Base-by-base conservation (phyloP, 2,329 filamentous ascomycete species). In the Alternaria alternata region DNA sequence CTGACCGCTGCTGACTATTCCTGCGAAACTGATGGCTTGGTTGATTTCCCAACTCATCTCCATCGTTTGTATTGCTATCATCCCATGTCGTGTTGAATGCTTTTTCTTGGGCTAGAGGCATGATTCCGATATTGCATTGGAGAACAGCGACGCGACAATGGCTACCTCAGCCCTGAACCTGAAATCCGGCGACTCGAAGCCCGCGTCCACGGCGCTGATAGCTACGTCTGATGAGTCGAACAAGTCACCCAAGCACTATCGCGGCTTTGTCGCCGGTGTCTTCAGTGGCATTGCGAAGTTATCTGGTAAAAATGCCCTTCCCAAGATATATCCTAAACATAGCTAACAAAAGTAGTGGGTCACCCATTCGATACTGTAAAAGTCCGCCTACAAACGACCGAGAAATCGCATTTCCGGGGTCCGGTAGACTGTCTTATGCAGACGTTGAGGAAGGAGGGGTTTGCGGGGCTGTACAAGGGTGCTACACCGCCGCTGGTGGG, bases 181-280 rank as follows among this genome's bases (percentile, higher is more conserved):
- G 71, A 77, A 73, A 61, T 66, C 66, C 26, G 62, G 63, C 61
- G 66, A 68, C 36, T 44, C 54, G 60, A 63, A 71, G 63, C 67
- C 74, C 16, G 63, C 66, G 30, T 62, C 66, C 14, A 65, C 74
- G 32, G 70, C 67, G 39, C 65, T 74, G 16, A 65, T 71, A 32
- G 71, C 71, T 47, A 64, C 69, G 12, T 60, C 72, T 7, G 75
- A 75, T 51, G 73, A 70, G 65, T 60, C 66, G 22, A 60, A 68
- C 46, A 69, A 69, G 57, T 65, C 68, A 28, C 70, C 68, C 16
- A 86, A 83, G 68, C 90, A 91, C 76, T 98, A 97, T 83, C 94
- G 92, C 73, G 95, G 94, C n/a, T 99, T 98, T 76, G 92, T 97
- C 28, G 95, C 92, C 1, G 95, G 95, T n/a, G 88, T 97, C 7